phyloP scores from a whole-genome alignment of 208 protist species.

The Porcisia hertigi region DNA sequence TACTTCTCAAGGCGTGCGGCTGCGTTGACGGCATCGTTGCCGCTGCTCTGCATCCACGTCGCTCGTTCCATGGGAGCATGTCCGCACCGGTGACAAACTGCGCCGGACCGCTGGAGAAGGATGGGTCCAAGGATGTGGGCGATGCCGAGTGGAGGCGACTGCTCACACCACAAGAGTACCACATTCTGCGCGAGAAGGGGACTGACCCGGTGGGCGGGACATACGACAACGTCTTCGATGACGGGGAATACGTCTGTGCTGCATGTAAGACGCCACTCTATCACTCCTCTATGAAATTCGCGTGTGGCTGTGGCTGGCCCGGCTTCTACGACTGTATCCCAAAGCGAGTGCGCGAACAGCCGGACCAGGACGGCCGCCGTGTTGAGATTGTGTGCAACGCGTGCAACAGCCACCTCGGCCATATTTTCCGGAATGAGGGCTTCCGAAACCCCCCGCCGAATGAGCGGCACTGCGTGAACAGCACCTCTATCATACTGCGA shows the following conservation, averaged over 20 bases:
- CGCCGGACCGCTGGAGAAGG: slow-evolving; percentile 38
- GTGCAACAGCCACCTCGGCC: slow-evolving; percentile 93
- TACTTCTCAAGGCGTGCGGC: background rate
- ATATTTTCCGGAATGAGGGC: slow-evolving; percentile 91
- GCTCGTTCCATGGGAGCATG: slow-evolving; percentile 5
- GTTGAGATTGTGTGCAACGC: slow-evolving; percentile 92
- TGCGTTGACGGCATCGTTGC: background rate
- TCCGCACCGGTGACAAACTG: slow-evolving; percentile 57
- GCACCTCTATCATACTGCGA: slow-evolving; percentile 63
- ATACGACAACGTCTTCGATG: slow-evolving; percentile 68
- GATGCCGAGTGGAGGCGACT: slow-evolving; percentile 60
- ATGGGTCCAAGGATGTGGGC: slow-evolving; percentile 72
- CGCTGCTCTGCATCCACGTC: background rate
- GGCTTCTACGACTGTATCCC: slow-evolving; percentile 87
- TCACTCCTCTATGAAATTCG: slow-evolving; percentile 87
- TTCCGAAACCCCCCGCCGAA: slow-evolving; percentile 90
- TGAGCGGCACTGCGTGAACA: slow-evolving; percentile 92
- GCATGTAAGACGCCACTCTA: slow-evolving; percentile 86
- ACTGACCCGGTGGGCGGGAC: slow-evolving; percentile 69
- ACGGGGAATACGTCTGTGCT: slow-evolving; percentile 77
- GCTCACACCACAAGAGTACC: slow-evolving; percentile 59
- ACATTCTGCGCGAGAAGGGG: slow-evolving; percentile 76
- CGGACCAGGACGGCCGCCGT: slow-evolving; percentile 72
- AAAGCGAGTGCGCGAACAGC: slow-evolving; percentile 70
- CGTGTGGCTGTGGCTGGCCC: slow-evolving; percentile 88